Conservation (phyloP, 495 filamentous ascomycete genomes). For the Hypoxylon fragiforme region DNA sequence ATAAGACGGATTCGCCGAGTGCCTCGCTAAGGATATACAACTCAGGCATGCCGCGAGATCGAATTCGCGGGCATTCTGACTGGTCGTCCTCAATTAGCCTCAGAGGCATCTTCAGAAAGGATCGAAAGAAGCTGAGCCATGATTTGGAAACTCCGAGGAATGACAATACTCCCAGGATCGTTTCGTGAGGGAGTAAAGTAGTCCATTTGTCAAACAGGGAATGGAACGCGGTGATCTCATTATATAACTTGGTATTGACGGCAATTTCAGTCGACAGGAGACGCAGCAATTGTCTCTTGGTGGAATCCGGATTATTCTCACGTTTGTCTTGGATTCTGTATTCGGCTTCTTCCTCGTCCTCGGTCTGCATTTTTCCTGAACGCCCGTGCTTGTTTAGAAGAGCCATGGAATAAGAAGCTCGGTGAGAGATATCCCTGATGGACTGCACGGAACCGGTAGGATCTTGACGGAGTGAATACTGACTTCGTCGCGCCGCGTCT, state of each 20-base stretch:
- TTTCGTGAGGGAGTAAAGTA: conserved; percentile 63
- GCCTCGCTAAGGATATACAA: conserved; percentile 62
- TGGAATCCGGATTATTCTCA: no score
- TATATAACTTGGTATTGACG: conserved; percentile 59
- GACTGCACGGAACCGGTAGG: no score
- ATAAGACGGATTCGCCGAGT: conserved; percentile 64
- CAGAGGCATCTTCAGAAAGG: conserved; percentile 62
- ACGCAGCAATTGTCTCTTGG: conserved; percentile 66
- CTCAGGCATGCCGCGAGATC: conserved; percentile 58
- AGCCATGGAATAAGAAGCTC: no score
- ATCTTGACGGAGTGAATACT: no score
- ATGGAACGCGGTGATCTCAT: conserved; percentile 61
- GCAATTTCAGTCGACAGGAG: conserved; percentile 65
- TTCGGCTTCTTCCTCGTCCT: conserved; percentile 25
- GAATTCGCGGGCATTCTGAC: conserved; percentile 47
- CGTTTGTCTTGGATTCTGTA: conserved; percentile 52
- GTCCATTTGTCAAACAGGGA: conserved; percentile 67
- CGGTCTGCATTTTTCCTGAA: conserved; percentile 2
- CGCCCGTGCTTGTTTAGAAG: no score
- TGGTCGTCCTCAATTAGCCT: conserved; percentile 59
- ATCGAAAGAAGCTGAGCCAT: conserved; percentile 65
- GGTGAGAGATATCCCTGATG: no score
- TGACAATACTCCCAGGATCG: conserved; percentile 56
- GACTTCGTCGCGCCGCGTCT: no score
- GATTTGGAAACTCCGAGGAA: conserved; percentile 64